phyloP scores from a whole-genome alignment of 78 protist genomes.

The Thecamonas trahens region DNA sequence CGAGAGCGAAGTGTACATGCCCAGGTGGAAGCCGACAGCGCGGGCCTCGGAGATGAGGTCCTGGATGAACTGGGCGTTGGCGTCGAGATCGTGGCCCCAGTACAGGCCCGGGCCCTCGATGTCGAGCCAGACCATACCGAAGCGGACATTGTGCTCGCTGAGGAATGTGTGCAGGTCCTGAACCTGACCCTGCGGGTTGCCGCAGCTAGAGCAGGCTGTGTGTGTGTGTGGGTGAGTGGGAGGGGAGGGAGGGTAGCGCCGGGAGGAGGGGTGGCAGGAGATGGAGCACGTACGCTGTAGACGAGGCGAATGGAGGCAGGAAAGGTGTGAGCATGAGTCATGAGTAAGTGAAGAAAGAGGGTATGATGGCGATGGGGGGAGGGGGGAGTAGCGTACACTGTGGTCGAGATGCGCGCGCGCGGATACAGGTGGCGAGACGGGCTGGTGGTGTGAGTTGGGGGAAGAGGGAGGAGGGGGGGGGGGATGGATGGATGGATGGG shows the following conservation, averaged over 20 bases:
- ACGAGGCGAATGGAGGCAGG: no score
- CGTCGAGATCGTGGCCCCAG: background rate
- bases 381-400: no score
- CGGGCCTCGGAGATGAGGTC: conserved; percentile 13
- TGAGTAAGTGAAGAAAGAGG: no score
- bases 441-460: background rate
- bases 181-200: conserved; percentile 25
- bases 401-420: no score
- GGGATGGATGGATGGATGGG: no score
- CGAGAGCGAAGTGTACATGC: conserved; percentile 39
- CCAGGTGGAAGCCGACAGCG: conserved; percentile 21
- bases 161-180: background rate
- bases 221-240: background rate
- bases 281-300: background rate
- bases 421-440: no score
- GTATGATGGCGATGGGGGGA: no score
- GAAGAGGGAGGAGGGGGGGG: conserved; percentile 10
- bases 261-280: background rate
- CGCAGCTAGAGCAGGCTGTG: conserved; percentile 26
- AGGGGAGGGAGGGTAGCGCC: background rate
- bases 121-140: conserved; percentile 41
- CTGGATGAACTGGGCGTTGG: conserved; percentile 20
- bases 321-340: no score
- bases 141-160: background rate
- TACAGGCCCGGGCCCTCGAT: conserved; percentile 46